Percentiles rank a stretch among this genome's conserved stretches.
Evolutionary conservation across 805 yeast species (phyloP).

Genomic region (Ogataea pini): DNA sequence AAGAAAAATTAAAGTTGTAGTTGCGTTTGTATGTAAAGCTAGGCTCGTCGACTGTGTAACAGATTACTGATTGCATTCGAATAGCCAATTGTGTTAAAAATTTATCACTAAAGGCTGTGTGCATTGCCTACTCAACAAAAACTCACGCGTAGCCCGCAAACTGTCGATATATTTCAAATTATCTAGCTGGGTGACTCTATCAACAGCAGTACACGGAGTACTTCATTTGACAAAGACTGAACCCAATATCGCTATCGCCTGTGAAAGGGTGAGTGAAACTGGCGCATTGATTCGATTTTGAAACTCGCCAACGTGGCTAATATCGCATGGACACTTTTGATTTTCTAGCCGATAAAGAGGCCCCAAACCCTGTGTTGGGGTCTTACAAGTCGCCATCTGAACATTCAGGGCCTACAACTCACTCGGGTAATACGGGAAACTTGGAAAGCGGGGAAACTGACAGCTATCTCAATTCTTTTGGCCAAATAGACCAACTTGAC

Average conservation of each 20-base stretch:
- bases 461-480: constrained; percentile 10
- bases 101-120: not conserved
- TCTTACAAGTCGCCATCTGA: not conserved
- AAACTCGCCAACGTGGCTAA: constrained; percentile 2
- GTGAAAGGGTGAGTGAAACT: too few species aligned
- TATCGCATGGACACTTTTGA: constrained; percentile 21
- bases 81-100: not conserved
- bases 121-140: not conserved
- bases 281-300: too few species aligned
- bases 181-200: not conserved
- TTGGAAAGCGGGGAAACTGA: not conserved
- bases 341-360: constrained; percentile 18
- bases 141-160: not conserved
- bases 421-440: not conserved
- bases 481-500: constrained; percentile 15
- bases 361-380: constrained; percentile 4
- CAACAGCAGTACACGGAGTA: not conserved
- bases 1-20: not conserved
- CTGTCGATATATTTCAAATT: not conserved
- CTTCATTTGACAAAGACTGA: too few species aligned
- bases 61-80: too few species aligned
- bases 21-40: not conserved
- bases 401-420: not conserved
- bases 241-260: too few species aligned
- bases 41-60: too few species aligned